Evolutionary conservation across 352 stramenopile species (phyloP).

Genomic region (Chrysophaeum taylorii): DNA sequence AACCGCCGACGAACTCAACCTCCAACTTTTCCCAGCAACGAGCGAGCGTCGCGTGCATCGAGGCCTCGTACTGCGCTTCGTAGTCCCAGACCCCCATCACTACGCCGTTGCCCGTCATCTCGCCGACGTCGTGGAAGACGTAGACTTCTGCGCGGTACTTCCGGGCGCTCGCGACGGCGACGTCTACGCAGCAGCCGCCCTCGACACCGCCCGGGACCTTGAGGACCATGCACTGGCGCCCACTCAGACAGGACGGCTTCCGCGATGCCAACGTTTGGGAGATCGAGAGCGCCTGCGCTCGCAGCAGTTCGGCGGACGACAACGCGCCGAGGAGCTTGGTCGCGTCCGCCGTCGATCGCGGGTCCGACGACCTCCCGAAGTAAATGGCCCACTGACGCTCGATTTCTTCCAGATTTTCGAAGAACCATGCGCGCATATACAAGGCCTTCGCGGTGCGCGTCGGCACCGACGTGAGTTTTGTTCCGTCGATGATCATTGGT

Average conservation of each 20-base stretch:
- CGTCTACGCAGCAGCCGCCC: not conserved
- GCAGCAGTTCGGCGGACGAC: not conserved
- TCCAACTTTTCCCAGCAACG: not conserved
- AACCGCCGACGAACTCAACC: not conserved
- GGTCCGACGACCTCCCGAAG: not conserved
- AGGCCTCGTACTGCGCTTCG: not conserved
- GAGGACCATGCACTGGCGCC: not conserved
- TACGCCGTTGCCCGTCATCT: not conserved
- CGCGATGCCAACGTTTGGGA: not conserved
- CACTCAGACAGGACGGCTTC: not conserved
- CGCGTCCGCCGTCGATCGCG: not conserved
- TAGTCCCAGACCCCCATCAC: not conserved
- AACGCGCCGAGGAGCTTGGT: not conserved
- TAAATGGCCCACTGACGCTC: not conserved
- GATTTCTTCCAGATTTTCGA: not conserved
- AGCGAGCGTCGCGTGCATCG: not conserved
- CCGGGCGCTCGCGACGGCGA: not conserved
- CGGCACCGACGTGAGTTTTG: not conserved
- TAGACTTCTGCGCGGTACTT: not conserved
- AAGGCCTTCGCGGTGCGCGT: not conserved
- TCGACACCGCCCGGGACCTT: not conserved
- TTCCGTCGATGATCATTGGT: slow-evolving; percentile 3
- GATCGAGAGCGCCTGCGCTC: not conserved
- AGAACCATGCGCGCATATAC: not conserved
- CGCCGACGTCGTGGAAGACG: slow-evolving; percentile 8